These are phyloP conservation scores for Houttuynia cordata DNA, from an alignment of 164 flowering plant species.

Conservation along the genomic window DNA sequence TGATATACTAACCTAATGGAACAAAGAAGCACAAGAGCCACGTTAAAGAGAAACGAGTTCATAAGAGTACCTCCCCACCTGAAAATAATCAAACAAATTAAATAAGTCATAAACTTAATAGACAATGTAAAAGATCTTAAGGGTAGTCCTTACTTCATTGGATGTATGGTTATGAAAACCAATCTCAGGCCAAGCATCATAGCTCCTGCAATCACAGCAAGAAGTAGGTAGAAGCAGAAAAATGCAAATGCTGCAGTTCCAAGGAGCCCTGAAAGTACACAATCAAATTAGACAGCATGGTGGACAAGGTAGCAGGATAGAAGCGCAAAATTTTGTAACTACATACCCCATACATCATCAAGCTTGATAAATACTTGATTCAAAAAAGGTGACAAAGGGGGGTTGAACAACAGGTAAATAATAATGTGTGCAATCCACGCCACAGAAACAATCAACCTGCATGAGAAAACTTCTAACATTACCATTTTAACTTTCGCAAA, in stretches of 20 bases:
- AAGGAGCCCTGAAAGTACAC: constrained; percentile 56
- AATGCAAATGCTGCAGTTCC: constrained; percentile 98
- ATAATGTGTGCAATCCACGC: constrained; percentile 95
- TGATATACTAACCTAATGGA: constrained; percentile 63
- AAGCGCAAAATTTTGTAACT: background rate
- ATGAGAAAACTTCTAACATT: background rate
- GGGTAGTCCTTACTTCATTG: constrained; percentile 70
- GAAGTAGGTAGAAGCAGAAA: constrained; percentile 94
- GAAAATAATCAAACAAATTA: constrained; percentile 5
- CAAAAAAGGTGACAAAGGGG: constrained; percentile 82
- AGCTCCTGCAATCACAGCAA: constrained; percentile 95
- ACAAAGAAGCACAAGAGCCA: constrained; percentile 80
- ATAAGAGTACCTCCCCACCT: constrained; percentile 99
- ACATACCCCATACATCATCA: constrained; percentile 87
- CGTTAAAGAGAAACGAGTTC: constrained; percentile 95
- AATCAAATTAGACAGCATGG: background rate
- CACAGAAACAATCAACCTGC: constrained; percentile 85
- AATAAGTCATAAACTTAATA: constrained; percentile 3
- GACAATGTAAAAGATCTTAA: constrained; percentile 1
- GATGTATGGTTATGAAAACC: constrained; percentile 95
- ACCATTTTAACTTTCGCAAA: background rate
- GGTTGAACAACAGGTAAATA: constrained; percentile 75
- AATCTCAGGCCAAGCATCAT: constrained; percentile 93
- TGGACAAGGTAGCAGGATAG: background rate
- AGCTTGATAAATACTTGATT: constrained; percentile 91